These are phyloP conservation scores for Boletus bicolor DNA, from an alignment of 768 basidiomycete species.

Conservation along the genomic window DNA sequence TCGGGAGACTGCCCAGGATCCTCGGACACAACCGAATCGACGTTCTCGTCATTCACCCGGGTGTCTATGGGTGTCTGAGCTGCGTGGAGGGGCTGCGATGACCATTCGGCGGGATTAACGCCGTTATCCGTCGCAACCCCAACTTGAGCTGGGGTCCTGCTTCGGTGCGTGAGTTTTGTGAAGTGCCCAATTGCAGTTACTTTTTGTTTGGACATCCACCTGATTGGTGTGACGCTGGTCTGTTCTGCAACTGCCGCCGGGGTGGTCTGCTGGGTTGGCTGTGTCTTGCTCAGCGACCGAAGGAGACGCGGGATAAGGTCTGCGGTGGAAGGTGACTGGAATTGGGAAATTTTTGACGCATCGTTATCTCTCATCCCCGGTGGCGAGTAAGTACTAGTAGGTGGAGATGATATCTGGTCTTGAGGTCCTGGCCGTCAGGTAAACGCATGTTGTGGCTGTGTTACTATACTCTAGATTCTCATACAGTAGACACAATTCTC, in stretches of 20 bases:
- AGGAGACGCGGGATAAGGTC: conserved; percentile 14
- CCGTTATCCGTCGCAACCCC: neutral
- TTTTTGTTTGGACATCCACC: conserved; percentile 18
- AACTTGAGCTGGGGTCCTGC: conserved; percentile 1
- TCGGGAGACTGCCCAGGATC: conserved; percentile 31
- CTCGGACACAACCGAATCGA: conserved; percentile 7
- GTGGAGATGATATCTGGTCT: neutral
- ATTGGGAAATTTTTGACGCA: neutral
- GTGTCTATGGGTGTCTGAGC: conserved; percentile 8
- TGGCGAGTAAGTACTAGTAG: neutral
- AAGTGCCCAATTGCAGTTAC: conserved; percentile 15
- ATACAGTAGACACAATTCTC: neutral
- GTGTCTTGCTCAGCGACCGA: conserved; percentile 20
- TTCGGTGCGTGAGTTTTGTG: conserved; percentile 15
- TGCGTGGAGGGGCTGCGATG: conserved; percentile 3
- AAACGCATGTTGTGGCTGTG: conserved; percentile 17
- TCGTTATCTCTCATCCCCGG: conserved; percentile 7
- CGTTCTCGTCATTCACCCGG: neutral
- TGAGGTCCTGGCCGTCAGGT: neutral
- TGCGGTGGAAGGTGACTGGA: neutral
- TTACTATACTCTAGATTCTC: too few species aligned
- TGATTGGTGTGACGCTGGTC: neutral
- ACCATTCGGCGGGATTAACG: conserved; percentile 3
- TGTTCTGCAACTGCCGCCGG: conserved; percentile 4
- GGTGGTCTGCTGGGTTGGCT: conserved; percentile 13